Evolutionary conservation across 140 eudicot species (phyloP).

Genomic region (Oenanthe javanica): DNA sequence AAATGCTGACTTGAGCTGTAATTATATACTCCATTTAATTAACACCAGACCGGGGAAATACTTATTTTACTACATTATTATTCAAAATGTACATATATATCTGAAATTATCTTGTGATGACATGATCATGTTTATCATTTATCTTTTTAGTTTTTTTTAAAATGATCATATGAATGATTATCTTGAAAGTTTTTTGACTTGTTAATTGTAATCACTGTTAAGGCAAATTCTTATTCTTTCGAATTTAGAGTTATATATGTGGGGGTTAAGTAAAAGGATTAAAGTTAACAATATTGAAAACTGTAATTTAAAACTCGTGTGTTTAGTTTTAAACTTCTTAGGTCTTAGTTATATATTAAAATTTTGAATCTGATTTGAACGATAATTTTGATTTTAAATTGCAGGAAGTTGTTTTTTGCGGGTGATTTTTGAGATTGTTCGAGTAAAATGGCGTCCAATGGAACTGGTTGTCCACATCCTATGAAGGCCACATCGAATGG

Average conservation of each 20-base stretch:
- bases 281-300: too few species aligned
- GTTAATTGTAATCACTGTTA: neutral
- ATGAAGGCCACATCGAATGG: conserved; percentile 75
- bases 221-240: neutral
- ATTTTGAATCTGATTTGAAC: neutral
- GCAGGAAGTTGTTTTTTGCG: neutral
- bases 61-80: neutral
- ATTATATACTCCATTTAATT: too few species aligned
- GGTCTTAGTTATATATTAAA: too few species aligned
- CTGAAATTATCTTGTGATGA: too few species aligned
- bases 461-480: conserved; percentile 32
- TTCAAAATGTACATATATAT: neutral
- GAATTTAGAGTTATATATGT: neutral
- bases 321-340: too few species aligned
- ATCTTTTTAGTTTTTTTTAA: too few species aligned
- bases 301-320: too few species aligned
- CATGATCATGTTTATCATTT: too few species aligned
- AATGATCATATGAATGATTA: neutral
- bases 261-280: too few species aligned
- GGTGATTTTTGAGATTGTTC: neutral
- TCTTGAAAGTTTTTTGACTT: neutral
- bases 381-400: neutral
- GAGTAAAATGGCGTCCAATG: conserved; percentile 12
- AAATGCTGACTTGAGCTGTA: too few species aligned
- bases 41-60: neutral